Conservation (phyloP, 306 rosid species). For the Hylodesmum podocarpum region DNA sequence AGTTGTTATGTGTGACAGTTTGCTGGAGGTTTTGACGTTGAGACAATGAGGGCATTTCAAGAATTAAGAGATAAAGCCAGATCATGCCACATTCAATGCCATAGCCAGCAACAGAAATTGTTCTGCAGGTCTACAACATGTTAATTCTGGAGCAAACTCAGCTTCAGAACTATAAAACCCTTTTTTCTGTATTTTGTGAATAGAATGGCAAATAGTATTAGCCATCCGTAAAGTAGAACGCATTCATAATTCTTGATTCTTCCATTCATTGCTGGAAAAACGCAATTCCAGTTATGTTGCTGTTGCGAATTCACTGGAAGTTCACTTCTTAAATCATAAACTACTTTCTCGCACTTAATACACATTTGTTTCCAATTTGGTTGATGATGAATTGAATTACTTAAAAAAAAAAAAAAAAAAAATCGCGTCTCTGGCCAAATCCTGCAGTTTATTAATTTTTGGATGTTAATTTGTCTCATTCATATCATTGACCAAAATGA, state of each 20-base stretch:
- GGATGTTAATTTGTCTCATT: background rate
- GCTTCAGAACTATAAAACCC: conserved; percentile 72
- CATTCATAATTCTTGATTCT: conserved; percentile 25
- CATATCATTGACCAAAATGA: background rate
- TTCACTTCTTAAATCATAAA: background rate
- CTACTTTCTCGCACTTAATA: background rate
- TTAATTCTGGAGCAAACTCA: conserved; percentile 78
- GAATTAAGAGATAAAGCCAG: conserved; percentile 93
- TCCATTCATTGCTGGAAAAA: conserved; percentile 31
- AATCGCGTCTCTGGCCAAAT: background rate
- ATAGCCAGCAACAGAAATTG: conserved; percentile 69
- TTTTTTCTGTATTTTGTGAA: conserved; percentile 49
- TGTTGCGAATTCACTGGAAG: background rate
- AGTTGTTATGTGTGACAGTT: conserved; percentile 57
- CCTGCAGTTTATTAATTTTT: background rate
- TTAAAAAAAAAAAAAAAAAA: background rate
- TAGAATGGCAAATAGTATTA: conserved; percentile 42
- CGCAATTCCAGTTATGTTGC: conserved; percentile 13
- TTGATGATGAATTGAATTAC: background rate
- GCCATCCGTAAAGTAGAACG: conserved; percentile 33
- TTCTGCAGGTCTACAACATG: conserved; percentile 69
- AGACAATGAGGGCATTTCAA: conserved; percentile 94
- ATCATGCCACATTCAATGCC: conserved; percentile 83
- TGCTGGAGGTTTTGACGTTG: conserved; percentile 95
- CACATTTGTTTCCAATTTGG: background rate